A percentile compares a stretch with the other conserved stretches of the same genome.
phyloP scores from a whole-genome alignment of 2,329 filamentous ascomycete genomes.

The Pseudogymnoascus sp. region DNA sequence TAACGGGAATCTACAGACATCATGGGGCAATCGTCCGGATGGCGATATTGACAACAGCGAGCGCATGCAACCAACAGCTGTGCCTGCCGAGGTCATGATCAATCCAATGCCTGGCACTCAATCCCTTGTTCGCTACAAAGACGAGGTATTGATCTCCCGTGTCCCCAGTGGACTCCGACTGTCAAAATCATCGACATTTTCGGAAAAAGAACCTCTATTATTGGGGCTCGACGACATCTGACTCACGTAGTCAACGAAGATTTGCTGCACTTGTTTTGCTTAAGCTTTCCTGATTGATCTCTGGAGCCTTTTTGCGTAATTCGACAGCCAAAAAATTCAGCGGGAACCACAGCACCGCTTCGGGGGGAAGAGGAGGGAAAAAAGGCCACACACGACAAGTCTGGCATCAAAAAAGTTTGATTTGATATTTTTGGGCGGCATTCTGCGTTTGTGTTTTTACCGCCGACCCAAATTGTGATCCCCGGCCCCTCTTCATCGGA shows the following conservation, averaged over 20 bases:
- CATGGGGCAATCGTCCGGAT: conserved; percentile 89
- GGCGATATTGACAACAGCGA: conserved; percentile 75
- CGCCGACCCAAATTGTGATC: neutral
- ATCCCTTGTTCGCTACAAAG: conserved; percentile 36
- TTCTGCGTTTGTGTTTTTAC: neutral
- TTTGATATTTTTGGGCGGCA: neutral
- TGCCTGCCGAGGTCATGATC: conserved; percentile 31
- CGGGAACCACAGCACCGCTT: neutral
- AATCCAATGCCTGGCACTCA: conserved; percentile 36
- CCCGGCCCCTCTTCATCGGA: neutral
- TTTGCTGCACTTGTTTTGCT: neutral
- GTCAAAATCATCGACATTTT: neutral
- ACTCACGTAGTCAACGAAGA: neutral
- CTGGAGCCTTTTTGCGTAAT: neutral
- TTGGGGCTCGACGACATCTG: neutral
- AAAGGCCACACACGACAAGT: neutral
- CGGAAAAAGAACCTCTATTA: neutral
- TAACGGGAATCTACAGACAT: conserved; percentile 52
- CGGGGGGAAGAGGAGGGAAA: neutral
- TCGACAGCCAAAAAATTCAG: neutral
- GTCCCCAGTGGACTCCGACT: neutral
- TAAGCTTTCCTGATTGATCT: neutral
- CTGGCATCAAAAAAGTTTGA: neutral
- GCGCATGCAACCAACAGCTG: conserved; percentile 35
- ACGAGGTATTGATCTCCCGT: conserved; percentile 26